These are phyloP conservation scores for Parathielavia appendiculata DNA, from an alignment of 495 filamentous ascomycete genomes.

Conservation along the genomic window DNA sequence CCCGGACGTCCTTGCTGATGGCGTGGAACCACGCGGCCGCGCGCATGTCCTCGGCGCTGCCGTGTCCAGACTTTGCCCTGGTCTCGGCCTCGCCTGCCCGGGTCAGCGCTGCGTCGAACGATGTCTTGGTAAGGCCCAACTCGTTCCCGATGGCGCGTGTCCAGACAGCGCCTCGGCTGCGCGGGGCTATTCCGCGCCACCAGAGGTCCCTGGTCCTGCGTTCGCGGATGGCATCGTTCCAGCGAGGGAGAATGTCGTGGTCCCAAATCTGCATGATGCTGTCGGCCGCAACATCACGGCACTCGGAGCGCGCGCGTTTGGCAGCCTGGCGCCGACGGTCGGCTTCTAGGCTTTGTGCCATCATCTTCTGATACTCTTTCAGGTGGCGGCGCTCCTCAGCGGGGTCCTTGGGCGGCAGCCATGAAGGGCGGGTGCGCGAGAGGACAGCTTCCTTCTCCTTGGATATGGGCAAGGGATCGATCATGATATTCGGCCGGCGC, in stretches of 20 bases:
- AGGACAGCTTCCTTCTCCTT: conserved; percentile 95
- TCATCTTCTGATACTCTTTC: conserved; percentile 90
- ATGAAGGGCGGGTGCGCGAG: conserved; percentile 84
- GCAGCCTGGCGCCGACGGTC: conserved; percentile 51
- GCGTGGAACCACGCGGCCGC: conserved; percentile 55
- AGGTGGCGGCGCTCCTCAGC: conserved; percentile 89
- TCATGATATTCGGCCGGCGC: conserved; percentile 85
- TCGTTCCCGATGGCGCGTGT: conserved; percentile 82
- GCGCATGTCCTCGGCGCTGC: conserved; percentile 43
- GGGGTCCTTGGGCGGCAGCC: conserved; percentile 91
- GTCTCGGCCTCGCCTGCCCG: conserved; percentile 64
- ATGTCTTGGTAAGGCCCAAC: conserved; percentile 66
- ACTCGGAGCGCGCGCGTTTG: conserved; percentile 43
- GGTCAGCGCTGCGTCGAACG: conserved; percentile 72
- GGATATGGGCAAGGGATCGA: conserved; percentile 90
- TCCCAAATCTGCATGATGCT: conserved; percentile 79
- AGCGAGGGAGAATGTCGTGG: conserved; percentile 78
- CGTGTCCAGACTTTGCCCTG: conserved; percentile 41
- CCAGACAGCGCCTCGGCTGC: conserved; percentile 82
- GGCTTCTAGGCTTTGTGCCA: conserved; percentile 71
- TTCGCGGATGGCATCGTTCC: conserved; percentile 69
- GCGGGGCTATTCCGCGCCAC: conserved; percentile 86
- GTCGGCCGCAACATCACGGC: conserved; percentile 56
- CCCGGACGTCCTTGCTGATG: conserved; percentile 64
- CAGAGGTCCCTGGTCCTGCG: conserved; percentile 79